Evolutionary conservation across 768 basidiomycete species (phyloP).

Genomic region (Rhodosporidiobolus sp.): DNA sequence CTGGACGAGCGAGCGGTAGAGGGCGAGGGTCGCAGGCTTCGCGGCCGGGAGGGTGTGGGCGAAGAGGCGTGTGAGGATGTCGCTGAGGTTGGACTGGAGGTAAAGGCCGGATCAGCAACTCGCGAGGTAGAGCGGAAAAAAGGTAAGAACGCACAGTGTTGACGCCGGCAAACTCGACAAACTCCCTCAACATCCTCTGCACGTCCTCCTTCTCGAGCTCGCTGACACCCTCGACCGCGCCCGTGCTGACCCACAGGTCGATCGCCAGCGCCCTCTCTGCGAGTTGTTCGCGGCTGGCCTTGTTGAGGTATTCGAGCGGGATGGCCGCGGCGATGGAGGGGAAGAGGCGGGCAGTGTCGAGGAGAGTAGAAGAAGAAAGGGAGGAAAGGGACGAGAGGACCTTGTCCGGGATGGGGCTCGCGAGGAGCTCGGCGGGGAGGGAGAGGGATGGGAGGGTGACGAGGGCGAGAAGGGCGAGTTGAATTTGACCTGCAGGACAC

Average conservation of each 20-base stretch:
- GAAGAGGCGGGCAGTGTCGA: constrained; percentile 1
- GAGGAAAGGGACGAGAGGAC: neutral
- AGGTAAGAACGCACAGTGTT: neutral
- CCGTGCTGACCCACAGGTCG: constrained; percentile 23
- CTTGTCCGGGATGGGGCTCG: neutral
- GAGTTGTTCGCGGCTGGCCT: neutral
- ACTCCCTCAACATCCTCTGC: constrained; percentile 12
- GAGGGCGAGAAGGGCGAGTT: constrained; percentile 10
- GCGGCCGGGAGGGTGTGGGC: neutral
- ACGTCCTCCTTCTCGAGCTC: neutral
- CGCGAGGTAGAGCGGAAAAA: rapidly evolving
- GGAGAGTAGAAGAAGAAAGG: neutral
- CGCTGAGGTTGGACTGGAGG: neutral
- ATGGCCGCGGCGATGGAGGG: neutral
- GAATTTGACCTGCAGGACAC: constrained; percentile 5
- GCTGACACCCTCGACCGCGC: neutral
- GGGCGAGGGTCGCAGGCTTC: neutral
- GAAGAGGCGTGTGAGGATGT: constrained; percentile 12
- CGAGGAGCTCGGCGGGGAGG: neutral
- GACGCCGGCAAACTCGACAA: constrained; percentile 7
- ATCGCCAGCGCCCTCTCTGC: constrained; percentile 14
- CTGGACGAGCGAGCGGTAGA: constrained; percentile 13
- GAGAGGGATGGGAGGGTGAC: constrained; percentile 13
- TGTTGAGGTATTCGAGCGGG: constrained; percentile 30
- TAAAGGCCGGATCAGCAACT: neutral